Evolutionary conservation across 768 basidiomycete species (phyloP).

Genomic region (Mycena alexandri): DNA sequence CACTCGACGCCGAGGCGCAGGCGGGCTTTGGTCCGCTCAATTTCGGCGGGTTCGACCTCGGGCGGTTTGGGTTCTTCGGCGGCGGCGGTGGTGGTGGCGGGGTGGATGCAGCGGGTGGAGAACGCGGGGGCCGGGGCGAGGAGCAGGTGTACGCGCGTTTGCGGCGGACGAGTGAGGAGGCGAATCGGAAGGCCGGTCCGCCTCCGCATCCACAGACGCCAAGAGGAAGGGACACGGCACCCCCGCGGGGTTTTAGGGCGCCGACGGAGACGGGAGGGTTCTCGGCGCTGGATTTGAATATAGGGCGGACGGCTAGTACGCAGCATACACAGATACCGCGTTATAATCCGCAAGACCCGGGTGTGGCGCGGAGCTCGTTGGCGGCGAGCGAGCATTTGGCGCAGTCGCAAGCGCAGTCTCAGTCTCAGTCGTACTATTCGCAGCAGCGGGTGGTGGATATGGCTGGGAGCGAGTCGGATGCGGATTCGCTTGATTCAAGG

Average conservation of each 20-base stretch:
- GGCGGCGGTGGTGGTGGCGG: conserved; percentile 22
- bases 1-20: conserved; percentile 31
- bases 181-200: conserved; percentile 25
- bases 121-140: conserved; percentile 30
- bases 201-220: not conserved
- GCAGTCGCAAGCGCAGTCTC: conserved; percentile 1
- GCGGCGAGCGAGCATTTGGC: not conserved
- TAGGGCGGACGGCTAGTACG: too few relatives aligned
- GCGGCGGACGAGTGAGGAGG: conserved; percentile 34
- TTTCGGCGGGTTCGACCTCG: conserved; percentile 30
- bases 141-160: conserved; percentile 37
- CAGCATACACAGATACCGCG: too few relatives aligned
- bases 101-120: not conserved
- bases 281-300: not conserved
- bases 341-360: too few relatives aligned
- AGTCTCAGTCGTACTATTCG: not conserved
- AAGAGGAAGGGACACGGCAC: not conserved
- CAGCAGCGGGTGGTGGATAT: not conserved
- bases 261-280: conserved; percentile 18
- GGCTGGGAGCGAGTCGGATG: conserved; percentile 28
- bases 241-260: conserved; percentile 29
- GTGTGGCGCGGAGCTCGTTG: not conserved
- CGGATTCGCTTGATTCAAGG: conserved; percentile 35
- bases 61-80: conserved; percentile 17
- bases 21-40: conserved; percentile 20